These are phyloP conservation scores for Hypoxylon lienhwacheense DNA, from an alignment of 495 filamentous ascomycete genomes.

Conservation along the genomic window DNA sequence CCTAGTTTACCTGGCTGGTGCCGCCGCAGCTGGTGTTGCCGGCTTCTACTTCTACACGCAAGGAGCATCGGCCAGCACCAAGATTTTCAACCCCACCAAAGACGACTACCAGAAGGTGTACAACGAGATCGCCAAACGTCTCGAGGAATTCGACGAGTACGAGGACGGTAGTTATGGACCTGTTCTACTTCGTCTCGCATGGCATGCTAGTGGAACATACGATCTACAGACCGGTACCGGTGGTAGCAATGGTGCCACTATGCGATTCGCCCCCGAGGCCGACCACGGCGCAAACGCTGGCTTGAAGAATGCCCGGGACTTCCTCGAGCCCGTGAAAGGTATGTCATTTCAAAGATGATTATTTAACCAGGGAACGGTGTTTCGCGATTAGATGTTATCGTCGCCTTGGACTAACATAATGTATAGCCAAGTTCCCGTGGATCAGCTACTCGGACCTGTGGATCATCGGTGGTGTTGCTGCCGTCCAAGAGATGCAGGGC, in stretches of 20 bases:
- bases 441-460: slow-evolving; percentile 95
- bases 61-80: slow-evolving; percentile 55
- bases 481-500: slow-evolving; percentile 94
- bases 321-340: slow-evolving; percentile 88
- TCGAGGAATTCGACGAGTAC: slow-evolving; percentile 91
- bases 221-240: slow-evolving; percentile 88
- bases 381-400: background rate
- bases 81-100: slow-evolving; percentile 70
- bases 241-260: slow-evolving; percentile 95
- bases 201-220: slow-evolving; percentile 87
- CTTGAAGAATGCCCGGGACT: slow-evolving; percentile 83
- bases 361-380: background rate
- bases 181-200: slow-evolving; percentile 80
- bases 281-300: slow-evolving; percentile 95
- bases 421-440: slow-evolving; percentile 80
- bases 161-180: slow-evolving; percentile 97
- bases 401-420: slow-evolving; percentile 38
- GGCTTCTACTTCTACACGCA: slow-evolving; percentile 72
- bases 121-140: slow-evolving; percentile 73
- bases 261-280: slow-evolving; percentile 91
- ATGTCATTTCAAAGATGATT: slow-evolving; percentile 27
- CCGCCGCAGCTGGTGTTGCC: slow-evolving; percentile 63
- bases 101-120: slow-evolving; percentile 97
- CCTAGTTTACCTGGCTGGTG: slow-evolving; percentile 50
- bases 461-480: slow-evolving; percentile 83